Evolutionary conservation across 768 basidiomycete species (phyloP).

Genomic region (Russula compacta): DNA sequence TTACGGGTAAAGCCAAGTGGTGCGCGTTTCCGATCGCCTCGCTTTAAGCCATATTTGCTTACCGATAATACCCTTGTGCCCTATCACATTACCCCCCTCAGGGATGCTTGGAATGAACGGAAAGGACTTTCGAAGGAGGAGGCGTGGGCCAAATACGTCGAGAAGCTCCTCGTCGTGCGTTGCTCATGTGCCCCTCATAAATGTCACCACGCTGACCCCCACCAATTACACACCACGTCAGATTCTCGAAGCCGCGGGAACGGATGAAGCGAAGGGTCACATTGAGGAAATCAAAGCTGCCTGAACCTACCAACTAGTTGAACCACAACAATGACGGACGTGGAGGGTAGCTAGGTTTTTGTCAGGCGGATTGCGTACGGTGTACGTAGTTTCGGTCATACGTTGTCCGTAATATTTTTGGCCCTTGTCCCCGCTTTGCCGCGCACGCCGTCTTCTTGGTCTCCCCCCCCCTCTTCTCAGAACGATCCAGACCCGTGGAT

Average conservation of each 20-base stretch:
- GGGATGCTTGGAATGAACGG: constrained; percentile 79
- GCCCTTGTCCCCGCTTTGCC: constrained; percentile 1
- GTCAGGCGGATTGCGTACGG: not conserved
- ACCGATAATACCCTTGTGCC: not conserved
- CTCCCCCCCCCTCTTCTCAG: not conserved
- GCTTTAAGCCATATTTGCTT: constrained; percentile 6
- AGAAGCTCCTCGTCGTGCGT: constrained; percentile 58
- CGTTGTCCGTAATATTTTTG: not conserved
- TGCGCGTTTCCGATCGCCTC: constrained; percentile 27
- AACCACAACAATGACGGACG: no score
- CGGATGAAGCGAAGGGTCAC: constrained; percentile 45
- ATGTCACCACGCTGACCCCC: constrained; percentile 7
- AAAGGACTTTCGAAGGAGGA: constrained; percentile 69
- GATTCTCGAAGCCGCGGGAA: constrained; percentile 46
- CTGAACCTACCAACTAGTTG: constrained; percentile 6
- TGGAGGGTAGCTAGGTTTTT: no score
- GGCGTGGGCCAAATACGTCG: constrained; percentile 66
- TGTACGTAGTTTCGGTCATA: not conserved
- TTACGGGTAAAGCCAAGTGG: constrained; percentile 88
- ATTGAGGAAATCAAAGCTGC: constrained; percentile 54
- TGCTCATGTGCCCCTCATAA: not conserved
- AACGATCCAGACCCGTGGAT: not conserved
- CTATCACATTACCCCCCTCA: constrained; percentile 24
- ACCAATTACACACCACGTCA: constrained; percentile 26
- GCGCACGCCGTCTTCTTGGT: constrained; percentile 8